Base-by-base conservation (phyloP, 1,284 basidiomycete species). In the Volvariella volvacea region DNA sequence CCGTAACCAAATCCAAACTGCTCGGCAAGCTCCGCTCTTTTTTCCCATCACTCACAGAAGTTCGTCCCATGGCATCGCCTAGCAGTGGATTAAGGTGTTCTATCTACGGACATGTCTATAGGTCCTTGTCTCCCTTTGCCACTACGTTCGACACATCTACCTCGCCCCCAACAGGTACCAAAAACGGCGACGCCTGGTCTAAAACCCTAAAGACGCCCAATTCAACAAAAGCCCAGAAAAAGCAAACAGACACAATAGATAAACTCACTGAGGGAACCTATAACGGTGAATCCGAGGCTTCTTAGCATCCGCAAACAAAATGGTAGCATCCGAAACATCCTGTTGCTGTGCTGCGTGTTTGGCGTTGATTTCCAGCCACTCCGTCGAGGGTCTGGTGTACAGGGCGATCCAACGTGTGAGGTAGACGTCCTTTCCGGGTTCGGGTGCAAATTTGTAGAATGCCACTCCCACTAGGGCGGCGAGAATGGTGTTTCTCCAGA, bases 251-350 rank as follows among this genome's bases (percentile, higher is more conserved):
- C 6, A 28, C 12, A 15, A 20, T 15, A 36, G n/a, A n/a, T n/a
- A 16, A 34, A 74, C 83, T 65, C 54, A 88, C 86, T 83, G 78
- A 46, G 83, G 79, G 58, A 76, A 83, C 51, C 79, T 71, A 58
- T 74, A 78, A 36, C 82, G 73, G 56, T 80, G 75, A 19, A 82
- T 68, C 2, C 58, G 60, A 1, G 82, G 74, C 39, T 60, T 65
- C 55, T 70, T 66, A 19, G 82, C 80, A 49, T 67, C 67, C 38
- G 64, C 63, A 19, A 80, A 59, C 32, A 81, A 54, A 28, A 74
- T 52, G 36, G 53, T 65, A 3, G 70, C 62, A 39, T 76, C 67
- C 21, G 76, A 69, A 22, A 57, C 59, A 34, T 71, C 62, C 33
- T 71, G 65, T 25, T 72, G 66, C 49, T 74, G 62, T 12, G 69